Evolutionary conservation across 2,329 filamentous ascomycete genomes (phyloP), one percentile per base, ranked within the genome.

Genomic region (Aspergillus oerlinghausenensis): DNA sequence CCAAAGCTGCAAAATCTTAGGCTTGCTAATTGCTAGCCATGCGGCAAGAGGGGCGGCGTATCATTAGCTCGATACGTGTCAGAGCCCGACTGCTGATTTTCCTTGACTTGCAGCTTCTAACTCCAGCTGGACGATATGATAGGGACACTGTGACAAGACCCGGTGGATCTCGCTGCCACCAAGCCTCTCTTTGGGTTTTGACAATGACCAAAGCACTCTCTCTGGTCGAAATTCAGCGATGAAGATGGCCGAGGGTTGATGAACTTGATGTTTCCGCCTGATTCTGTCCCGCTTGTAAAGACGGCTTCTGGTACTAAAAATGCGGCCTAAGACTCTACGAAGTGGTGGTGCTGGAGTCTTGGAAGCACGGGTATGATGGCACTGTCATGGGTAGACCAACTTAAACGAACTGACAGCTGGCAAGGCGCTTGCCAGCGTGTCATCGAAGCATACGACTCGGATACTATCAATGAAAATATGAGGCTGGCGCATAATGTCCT

Each of bases 21-120:
- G 43, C 43, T 26, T 14, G 11, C 8, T 23, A 23, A 6, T 23
- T 25, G 43, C 21, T 23, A 47, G 11, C 43, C 21, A 26, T 47
- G 43, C 43, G 43, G 43, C 43, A 23, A 21, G 43, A 45, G 43
- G 43, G 43, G 43, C 43, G 43, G 43, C 43, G 43, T 19, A 14
- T 25, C 23, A 23, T 47, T 64, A 64, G 60, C 43, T 59, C 49
- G 57, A 65, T 66, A 66, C 64, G 64, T 66, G 64, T 72, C 70
- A 71, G 58, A 63, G 63, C 61, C 65, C 64, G 64, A 67, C 63
- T 63, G 66, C 60, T 61, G 61, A 64, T 57, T 63, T 59, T 60
- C 63, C 63, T 62, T 65, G 58, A 59, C 64, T 61, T 65, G 63
- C 64, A 70, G 62, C 60, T 62, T 60, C 56, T 64, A 58, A 65